phyloP scores from a whole-genome alignment of 2,329 filamentous ascomycete genomes.

The Aspergillus sergii region DNA sequence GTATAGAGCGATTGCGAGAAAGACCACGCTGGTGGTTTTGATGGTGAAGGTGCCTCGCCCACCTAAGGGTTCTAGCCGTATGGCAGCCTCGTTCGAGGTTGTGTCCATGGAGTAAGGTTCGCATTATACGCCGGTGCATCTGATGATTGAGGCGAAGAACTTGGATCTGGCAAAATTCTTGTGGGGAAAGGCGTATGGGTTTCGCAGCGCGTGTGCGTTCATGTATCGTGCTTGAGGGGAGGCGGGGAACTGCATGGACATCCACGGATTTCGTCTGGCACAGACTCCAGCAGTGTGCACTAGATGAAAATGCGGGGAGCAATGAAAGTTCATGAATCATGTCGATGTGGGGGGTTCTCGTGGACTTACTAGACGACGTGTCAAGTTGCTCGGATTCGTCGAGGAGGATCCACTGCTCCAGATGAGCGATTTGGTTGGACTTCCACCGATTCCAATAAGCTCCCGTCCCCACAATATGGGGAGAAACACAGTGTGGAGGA shows the following conservation, averaged over 20 bases:
- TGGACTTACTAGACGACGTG: neutral
- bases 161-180: neutral
- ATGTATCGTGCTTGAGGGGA: neutral
- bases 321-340: neutral
- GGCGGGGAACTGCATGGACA: neutral
- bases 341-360: neutral
- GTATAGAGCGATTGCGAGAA: neutral
- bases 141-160: neutral
- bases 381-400: neutral
- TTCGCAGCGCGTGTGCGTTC: neutral
- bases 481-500: neutral
- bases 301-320: neutral
- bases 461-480: neutral
- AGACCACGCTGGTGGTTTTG: neutral
- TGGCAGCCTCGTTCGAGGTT: neutral
- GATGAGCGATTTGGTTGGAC: neutral
- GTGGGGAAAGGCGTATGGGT: neutral
- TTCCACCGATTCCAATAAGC: neutral
- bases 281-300: neutral
- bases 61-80: neutral
- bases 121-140: neutral
- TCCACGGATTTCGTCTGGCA: neutral
- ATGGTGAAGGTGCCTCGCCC: neutral
- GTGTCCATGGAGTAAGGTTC: neutral
- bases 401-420: neutral